Base-by-base conservation (phyloP, 176 grass and related monocot species). In the Rhynchospora pubera region DNA sequence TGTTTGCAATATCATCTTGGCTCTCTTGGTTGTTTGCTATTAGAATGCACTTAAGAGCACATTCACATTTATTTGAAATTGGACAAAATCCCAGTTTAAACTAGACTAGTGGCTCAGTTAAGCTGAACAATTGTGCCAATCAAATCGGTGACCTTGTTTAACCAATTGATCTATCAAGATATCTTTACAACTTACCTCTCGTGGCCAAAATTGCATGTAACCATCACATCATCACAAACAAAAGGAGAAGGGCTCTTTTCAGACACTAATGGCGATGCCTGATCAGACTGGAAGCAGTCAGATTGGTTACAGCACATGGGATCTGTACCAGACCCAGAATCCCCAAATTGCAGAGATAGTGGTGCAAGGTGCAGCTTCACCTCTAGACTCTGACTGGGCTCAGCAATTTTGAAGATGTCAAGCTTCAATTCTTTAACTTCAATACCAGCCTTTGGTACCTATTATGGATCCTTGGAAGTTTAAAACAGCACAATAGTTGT, bases 351-450 rank as follows among this genome's bases (percentile, higher is more conserved):
- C 85, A 95, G 50, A 90, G 89, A 90, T 64, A 95, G 82, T 34
- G 93, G 93, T 64, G 87, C 63, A 81, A 92, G 75, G 83, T 92
- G 90, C 82, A 95, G 87, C 79, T 95, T 95, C 46, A 92, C 93
- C 77, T 90, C 88, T 87, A 92, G 87, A 89, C 81, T 90, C 82
- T 89, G 90, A 80, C 83, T 88, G 81, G 88, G 88, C 21, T 89
- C 92, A 62, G 87, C 89, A 71, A 91, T 85, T 84, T 89, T 94
- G 68, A 91, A 94, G 55, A 87, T 91, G 78, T 94, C 92, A 85
- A 91, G 45, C 22, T 85, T 94, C 68, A 94, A 56, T 82, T 94
- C 92, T 83, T 94, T 94, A 61, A 94, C 88, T 64, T 94, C 89
- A 84, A 89, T 81, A 87, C 75, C 87, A 62, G 84, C 89, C 72